These are phyloP conservation scores for Lepidium aucheri DNA, from an alignment of 345 rosid species.

Conservation along the genomic window DNA sequence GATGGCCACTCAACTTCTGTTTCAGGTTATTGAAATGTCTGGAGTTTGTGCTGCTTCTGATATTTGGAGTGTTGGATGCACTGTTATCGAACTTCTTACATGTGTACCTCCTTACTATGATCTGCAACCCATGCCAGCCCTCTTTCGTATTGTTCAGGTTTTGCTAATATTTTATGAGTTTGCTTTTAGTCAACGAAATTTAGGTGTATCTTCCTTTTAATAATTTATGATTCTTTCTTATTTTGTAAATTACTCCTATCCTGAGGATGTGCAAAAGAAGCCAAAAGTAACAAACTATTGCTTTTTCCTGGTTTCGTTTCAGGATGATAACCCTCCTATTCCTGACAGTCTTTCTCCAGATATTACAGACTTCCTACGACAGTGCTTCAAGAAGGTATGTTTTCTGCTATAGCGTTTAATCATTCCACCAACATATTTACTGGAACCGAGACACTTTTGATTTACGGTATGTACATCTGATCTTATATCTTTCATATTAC, in stretches of 20 bases:
- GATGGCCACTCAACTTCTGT: conserved; percentile 13
- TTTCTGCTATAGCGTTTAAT: background rate
- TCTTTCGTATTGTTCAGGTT: conserved; percentile 98
- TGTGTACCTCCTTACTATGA: conserved; percentile 99
- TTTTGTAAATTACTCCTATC: background rate
- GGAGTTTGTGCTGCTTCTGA: conserved; percentile 99
- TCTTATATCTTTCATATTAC: conserved; percentile 20
- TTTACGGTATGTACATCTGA: background rate
- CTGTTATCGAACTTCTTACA: conserved; percentile 95
- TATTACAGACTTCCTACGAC: conserved; percentile 90
- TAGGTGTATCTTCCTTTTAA: background rate
- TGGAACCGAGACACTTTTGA: background rate
- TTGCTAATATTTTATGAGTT: conserved; percentile 6
- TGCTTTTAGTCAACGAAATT: background rate
- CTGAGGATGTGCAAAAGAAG: background rate
- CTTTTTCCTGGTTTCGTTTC: conserved; percentile 10
- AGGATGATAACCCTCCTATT: conserved; percentile 97
- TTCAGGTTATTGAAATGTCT: conserved; percentile 98
- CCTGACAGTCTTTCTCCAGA: conserved; percentile 94
- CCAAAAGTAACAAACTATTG: conserved; percentile 7
- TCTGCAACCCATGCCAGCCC: conserved; percentile 97
- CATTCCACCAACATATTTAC: background rate
- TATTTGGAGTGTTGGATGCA: conserved; percentile 99
- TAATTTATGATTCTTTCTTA: background rate
- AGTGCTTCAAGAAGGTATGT: conserved; percentile 95